phyloP scores from a whole-genome alignment of 768 basidiomycete species.

The Phlebiopsis flavidoalba region DNA sequence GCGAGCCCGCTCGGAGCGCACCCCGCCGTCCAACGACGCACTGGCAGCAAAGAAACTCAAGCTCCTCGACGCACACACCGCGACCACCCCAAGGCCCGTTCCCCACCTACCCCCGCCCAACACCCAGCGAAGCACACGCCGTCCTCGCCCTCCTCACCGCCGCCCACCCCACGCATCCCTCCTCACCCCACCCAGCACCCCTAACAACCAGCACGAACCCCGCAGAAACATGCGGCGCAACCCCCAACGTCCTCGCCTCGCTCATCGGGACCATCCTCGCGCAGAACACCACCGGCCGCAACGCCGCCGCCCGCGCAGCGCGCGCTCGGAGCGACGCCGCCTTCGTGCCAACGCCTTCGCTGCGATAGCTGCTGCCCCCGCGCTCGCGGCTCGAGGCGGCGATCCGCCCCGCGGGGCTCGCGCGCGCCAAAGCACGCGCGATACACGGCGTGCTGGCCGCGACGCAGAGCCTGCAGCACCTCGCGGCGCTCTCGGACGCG shows the following conservation, averaged over 20 bases:
- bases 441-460: conserved; percentile 50
- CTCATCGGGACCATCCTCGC: conserved; percentile 57
- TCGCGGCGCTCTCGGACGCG: conserved; percentile 35
- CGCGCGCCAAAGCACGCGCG: conserved; percentile 52
- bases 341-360: conserved; percentile 49
- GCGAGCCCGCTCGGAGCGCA: background rate
- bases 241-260: conserved; percentile 51
- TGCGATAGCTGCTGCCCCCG: conserved; percentile 41
- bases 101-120: conserved; percentile 39
- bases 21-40: background rate
- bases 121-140: conserved; percentile 33
- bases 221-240: conserved; percentile 39
- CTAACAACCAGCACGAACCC: conserved; percentile 30
- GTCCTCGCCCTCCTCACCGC: conserved; percentile 37
- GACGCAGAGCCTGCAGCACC: no score
- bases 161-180: conserved; percentile 20
- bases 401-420: conserved; percentile 50
- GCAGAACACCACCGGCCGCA: conserved; percentile 50
- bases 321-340: conserved; percentile 37
- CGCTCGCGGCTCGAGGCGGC: conserved; percentile 40
- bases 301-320: conserved; percentile 47
- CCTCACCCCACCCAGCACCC: conserved; percentile 21
- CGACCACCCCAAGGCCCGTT: conserved; percentile 43
- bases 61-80: conserved; percentile 37
- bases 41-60: conserved; percentile 43